Conservation (phyloP, 2,329 filamentous ascomycete genomes). For the Clonostachys solani region DNA sequence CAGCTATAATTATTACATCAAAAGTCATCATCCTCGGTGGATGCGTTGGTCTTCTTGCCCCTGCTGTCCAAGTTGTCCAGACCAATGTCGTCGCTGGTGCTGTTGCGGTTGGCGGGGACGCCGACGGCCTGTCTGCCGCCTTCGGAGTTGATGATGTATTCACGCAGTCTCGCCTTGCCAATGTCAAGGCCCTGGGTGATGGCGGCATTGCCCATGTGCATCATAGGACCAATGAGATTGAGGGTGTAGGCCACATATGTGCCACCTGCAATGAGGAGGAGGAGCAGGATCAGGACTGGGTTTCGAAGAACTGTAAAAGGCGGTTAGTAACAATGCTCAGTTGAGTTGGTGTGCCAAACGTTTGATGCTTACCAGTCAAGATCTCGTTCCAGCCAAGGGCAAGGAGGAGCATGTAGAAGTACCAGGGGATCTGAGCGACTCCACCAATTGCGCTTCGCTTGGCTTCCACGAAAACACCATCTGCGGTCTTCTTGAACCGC, state of each 20-base stretch:
- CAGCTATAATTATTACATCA: slow-evolving; percentile 13
- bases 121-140: slow-evolving; percentile 78
- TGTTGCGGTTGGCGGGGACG: slow-evolving; percentile 52
- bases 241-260: slow-evolving; percentile 90
- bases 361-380: slow-evolving; percentile 66
- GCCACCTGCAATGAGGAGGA: slow-evolving; percentile 70
- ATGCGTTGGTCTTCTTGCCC: slow-evolving; percentile 42
- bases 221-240: slow-evolving; percentile 92
- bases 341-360: background rate
- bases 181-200: slow-evolving; percentile 83
- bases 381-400: slow-evolving; percentile 99
- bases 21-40: slow-evolving; percentile 57
- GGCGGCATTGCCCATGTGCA: slow-evolving; percentile 91
- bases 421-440: slow-evolving; percentile 87
- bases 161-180: slow-evolving; percentile 83
- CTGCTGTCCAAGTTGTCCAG: slow-evolving; percentile 57
- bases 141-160: slow-evolving; percentile 86
- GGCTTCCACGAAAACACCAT: slow-evolving; percentile 96
- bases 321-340: background rate
- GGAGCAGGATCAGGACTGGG: slow-evolving; percentile 85
- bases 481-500: slow-evolving; percentile 96
- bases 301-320: slow-evolving; percentile 74
- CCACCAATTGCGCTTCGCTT: slow-evolving; percentile 96
- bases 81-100: slow-evolving; percentile 44
- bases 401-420: slow-evolving; percentile 87